Base-by-base conservation (phyloP, 2,329 filamentous ascomycete genomes). In the Botryosphaeria dothidea region DNA sequence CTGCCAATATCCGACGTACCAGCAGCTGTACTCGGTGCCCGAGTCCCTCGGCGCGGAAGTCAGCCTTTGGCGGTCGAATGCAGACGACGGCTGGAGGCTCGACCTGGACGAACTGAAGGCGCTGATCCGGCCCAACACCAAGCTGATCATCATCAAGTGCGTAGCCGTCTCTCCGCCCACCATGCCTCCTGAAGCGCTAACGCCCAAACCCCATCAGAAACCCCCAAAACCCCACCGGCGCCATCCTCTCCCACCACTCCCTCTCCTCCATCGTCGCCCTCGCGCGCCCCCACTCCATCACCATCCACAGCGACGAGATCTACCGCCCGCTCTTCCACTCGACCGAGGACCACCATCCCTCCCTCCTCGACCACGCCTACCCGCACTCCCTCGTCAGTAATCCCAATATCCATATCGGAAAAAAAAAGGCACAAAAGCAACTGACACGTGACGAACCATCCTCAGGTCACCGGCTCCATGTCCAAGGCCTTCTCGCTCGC, bases 401-500 rank as follows among this genome's bases (percentile, higher is more conserved):
- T n/a, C n/a, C n/a, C n/a, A n/a, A n/a, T n/a, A n/a, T n/a, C n/a
- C n/a, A n/a, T n/a, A n/a, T n/a, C n/a, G n/a, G n/a, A n/a, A n/a
- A n/a, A n/a, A n/a, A n/a, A n/a, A n/a, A n/a, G n/a, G n/a, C n/a
- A n/a, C n/a, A n/a, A n/a, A n/a, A n/a, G n/a, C n/a, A n/a, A n/a
- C n/a, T n/a, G n/a, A n/a, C n/a, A n/a, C n/a, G n/a, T n/a, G n/a
- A n/a, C n/a, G n/a, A n/a, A n/a, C n/a, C n/a, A n/a, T n/a, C n/a
- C n/a, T n/a, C n/a, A n/a, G n/a, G n/a, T 87, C 13, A 95, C 91
- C 0, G 90, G 92, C 13, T 93, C 90, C 19, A 87, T 96, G 82
- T 94, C 90, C 25, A 96, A 96, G 78, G 90, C 92, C 0, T 97
- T 92, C 77, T 87, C 90, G 1, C 80, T 97, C 3, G 92, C 92